Evolutionary conservation across 1,139 yeast genomes (phyloP), one percentile per base, ranked within the genome.

Genomic region (Taphrina confusa): DNA sequence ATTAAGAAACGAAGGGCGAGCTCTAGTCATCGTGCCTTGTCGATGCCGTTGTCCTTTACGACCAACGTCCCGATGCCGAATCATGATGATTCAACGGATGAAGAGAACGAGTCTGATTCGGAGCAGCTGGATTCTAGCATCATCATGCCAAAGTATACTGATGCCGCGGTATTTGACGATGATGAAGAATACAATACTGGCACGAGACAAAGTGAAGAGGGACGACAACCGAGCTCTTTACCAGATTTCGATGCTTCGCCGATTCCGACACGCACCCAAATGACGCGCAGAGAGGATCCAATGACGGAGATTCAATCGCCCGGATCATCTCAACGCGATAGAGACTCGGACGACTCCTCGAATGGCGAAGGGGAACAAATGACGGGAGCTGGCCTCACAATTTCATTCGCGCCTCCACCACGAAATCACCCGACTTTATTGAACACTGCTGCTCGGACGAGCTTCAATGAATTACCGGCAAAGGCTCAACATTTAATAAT

Each of bases 381-480:
- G 23, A 34, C 46, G 2, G 20, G 22, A 3, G 28, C 31, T 18
- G 44, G 6, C 20, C 28, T 31, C 14, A 34, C 47, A 16, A 59
- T 25, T 11, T 40, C 39, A 22, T 36, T 37, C 39, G 52, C 47
- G 4, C 52, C 47, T 4, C 49, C 60, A 45, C 47, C 37, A 14
- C n/a, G 39, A 9, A 34, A 28, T 44, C 60, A 46, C 23, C 54
- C 55, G 3, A 37, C 14, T 12, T 36, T 34, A 25, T 2, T 12
- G 16, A 16, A 23, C 20, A 14, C 39, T 6, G 31, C 28, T 25
- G 9, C 27, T 2, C 14, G 8, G 49, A 36, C 50, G 31, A 80
- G 86, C 1, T 91, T 91, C 73, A 87, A 88, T 69, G 92, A 87
- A 63, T 74, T 92, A 22, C 96, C 97, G 0, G 94, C 96, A 2